phyloP scores from a whole-genome alignment of 495 filamentous ascomycete species.

The Parachaetomium inaequale region DNA sequence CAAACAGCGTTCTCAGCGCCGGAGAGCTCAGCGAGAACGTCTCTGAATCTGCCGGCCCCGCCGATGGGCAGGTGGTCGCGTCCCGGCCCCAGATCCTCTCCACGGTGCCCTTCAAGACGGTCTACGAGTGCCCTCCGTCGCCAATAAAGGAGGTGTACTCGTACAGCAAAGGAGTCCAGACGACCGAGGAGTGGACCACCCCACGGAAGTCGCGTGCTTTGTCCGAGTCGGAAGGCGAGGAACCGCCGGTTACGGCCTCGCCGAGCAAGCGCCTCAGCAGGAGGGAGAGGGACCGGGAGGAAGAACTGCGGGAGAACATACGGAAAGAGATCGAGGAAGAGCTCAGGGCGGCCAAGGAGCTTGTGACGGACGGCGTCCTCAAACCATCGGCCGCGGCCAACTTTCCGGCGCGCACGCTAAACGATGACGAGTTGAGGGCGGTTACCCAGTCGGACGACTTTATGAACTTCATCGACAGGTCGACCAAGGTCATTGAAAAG shows the following conservation, averaged over 20 bases:
- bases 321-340: conserved; percentile 91
- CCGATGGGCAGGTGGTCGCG: conserved; percentile 35
- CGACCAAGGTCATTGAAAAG: conserved; percentile 94
- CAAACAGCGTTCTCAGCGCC: conserved; percentile 76
- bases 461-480: conserved; percentile 89
- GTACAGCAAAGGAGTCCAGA: conserved; percentile 95
- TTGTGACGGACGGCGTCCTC: conserved; percentile 50
- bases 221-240: conserved; percentile 59
- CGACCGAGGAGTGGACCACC: conserved; percentile 61
- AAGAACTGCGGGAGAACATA: conserved; percentile 81
- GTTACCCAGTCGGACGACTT: conserved; percentile 92
- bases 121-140: conserved; percentile 71
- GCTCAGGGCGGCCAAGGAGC: conserved; percentile 62
- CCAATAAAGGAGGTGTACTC: conserved; percentile 77
- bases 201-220: conserved; percentile 45
- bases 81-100: conserved; percentile 48
- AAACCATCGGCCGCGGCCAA: conserved; percentile 46
- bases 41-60: conserved; percentile 50
- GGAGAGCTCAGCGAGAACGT: conserved; percentile 67
- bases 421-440: conserved; percentile 81
- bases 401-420: conserved; percentile 78
- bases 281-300: conserved; percentile 74
- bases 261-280: conserved; percentile 67
- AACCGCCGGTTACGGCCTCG: conserved; percentile 43
- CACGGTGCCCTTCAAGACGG: conserved; percentile 62